Evolutionary conservation across 2,329 filamentous ascomycete genomes (phyloP), one percentile per base, ranked within the genome.

Genomic region (Verticillium albo-atrum): DNA sequence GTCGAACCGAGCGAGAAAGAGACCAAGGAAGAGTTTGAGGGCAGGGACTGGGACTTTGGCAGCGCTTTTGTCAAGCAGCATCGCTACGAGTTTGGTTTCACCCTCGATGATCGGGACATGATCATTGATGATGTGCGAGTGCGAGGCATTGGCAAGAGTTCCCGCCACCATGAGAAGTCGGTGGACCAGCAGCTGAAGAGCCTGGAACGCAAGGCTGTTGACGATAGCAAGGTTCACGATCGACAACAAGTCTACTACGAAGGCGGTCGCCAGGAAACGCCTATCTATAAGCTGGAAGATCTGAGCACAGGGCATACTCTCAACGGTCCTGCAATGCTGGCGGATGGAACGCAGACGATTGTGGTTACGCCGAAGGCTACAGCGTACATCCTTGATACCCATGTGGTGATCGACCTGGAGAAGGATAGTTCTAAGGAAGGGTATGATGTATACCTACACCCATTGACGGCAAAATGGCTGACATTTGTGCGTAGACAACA

Each of bases 81-180:
- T 70, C 88, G 92, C 57, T 92, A 95, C 69, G 93, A 97, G 70
- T 97, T 97, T 69, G 92, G 92, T 0, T 97, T 97, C 69, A 96
- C 90, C 0, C 79, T 97, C 2, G 82, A 85, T 26, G 90, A 96
- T 61, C 82, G 92, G 58, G 91, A 97, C 66, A 91, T 97, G 58
- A 92, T 97, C 53, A 82, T 97, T 7, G 93, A 97, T 63, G 93
- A 97, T 71, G 90, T 97, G 3, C 87, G 93, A 47, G 90, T 93
- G 5, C 83, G 94, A 59, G 51, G 51, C 51, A 53, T 97, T 62
- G 93, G 91, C 54, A 96, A 92, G 79, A 94, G 91, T 53, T 94
- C 93, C 71, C 83, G 90, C 57, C 88, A 89, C 53, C 78, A 89
- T 30, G 90, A 92, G 61, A 89, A 91, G 77, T 94, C 90, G 1